These are phyloP conservation scores for Bondarzewia mesenterica DNA, from an alignment of 1,284 basidiomycete species.

Conservation along the genomic window DNA sequence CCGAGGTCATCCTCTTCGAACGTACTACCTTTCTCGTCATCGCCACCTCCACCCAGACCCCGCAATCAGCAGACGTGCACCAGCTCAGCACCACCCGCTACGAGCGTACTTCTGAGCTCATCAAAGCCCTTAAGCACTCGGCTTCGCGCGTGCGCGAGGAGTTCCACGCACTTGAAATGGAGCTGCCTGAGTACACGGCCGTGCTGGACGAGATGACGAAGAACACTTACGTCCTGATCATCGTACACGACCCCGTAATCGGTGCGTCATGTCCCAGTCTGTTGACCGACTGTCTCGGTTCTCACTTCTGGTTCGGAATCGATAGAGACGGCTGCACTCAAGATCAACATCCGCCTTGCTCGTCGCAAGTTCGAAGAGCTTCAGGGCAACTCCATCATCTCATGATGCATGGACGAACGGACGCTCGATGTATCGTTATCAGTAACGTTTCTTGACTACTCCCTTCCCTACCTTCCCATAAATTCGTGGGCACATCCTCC, in stretches of 20 bases:
- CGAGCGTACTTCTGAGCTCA: constrained; percentile 91
- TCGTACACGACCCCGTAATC: constrained; percentile 82
- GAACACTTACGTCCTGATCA: constrained; percentile 90
- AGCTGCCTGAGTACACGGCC: constrained; percentile 78
- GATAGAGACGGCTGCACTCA: constrained; percentile 75
- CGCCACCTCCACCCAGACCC: constrained; percentile 52
- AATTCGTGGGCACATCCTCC: no score
- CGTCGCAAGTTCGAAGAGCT: constrained; percentile 79
- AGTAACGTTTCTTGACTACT: no score
- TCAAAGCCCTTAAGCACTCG: constrained; percentile 91
- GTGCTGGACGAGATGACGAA: constrained; percentile 92
- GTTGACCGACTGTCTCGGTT: background rate
- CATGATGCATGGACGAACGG: background rate
- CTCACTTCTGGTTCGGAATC: background rate
- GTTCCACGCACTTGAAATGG: constrained; percentile 76
- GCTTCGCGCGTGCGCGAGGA: constrained; percentile 80
- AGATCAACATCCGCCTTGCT: constrained; percentile 77
- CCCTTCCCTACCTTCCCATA: no score
- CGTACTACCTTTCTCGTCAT: constrained; percentile 97
- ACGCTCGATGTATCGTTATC: background rate
- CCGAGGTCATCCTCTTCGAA: constrained; percentile 95
- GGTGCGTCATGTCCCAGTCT: constrained; percentile 37
- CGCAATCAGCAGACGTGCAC: constrained; percentile 30
- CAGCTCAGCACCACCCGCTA: constrained; percentile 77
- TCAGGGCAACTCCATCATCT: constrained; percentile 53